phyloP scores from a whole-genome alignment of 1,139 yeast species.

The Saccharomyces uvarum region DNA sequence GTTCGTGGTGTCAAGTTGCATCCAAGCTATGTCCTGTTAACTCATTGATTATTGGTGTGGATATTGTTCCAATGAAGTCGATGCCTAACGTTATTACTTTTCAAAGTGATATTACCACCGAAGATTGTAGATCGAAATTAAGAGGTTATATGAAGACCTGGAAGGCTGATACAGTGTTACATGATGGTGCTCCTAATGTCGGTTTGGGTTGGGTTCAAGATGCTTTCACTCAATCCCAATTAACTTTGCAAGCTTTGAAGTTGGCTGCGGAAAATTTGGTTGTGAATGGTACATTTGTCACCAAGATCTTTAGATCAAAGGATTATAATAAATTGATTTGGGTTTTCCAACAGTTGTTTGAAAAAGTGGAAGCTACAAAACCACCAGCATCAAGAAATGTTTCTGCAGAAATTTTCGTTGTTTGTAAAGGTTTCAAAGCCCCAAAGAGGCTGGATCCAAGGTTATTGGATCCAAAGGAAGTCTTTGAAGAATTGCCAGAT shows the following conservation, averaged over 20 bases:
- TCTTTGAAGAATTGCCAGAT: conserved; percentile 82
- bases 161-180: conserved; percentile 97
- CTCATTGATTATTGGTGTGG: conserved; percentile 93
- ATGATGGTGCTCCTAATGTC: conserved; percentile 99
- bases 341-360: conserved; percentile 94
- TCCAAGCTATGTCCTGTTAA: conserved; percentile 85
- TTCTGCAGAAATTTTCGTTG: conserved; percentile 97
- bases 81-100: conserved; percentile 89
- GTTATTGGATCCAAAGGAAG: conserved; percentile 82
- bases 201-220: conserved; percentile 99
- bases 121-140: conserved; percentile 87
- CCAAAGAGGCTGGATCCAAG: conserved; percentile 93
- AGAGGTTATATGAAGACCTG: conserved; percentile 96
- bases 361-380: conserved; percentile 94
- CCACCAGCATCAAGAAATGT: conserved; percentile 99
- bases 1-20: conserved; percentile 99
- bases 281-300: conserved; percentile 93
- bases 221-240: conserved; percentile 95
- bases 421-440: conserved; percentile 91
- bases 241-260: conserved; percentile 85
- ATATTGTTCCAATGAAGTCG: conserved; percentile 92
- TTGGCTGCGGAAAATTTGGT: conserved; percentile 90
- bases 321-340: conserved; percentile 95
- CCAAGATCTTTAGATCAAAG: conserved; percentile 93
- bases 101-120: conserved; percentile 95